Evolutionary conservation across 176 grass and related monocot genomes (phyloP).

Genomic region (Luzula sylvatica): DNA sequence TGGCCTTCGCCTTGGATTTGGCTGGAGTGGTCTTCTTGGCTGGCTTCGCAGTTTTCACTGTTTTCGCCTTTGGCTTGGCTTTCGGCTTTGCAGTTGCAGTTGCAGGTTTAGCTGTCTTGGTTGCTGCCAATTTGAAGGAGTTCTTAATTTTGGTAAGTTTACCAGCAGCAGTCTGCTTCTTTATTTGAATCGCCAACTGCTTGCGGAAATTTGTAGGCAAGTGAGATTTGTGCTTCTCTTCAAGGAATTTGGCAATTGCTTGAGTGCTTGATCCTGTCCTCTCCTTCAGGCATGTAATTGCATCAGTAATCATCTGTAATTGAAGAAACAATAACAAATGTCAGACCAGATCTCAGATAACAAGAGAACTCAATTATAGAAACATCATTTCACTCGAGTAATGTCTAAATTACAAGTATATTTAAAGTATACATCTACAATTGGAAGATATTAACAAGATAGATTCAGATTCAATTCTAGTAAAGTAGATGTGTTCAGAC

Average conservation of each 20-base stretch:
- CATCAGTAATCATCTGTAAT: constrained; percentile 65
- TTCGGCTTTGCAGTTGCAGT: constrained; percentile 22
- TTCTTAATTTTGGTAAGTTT: constrained; percentile 65
- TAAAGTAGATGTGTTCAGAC: too few relatives aligned
- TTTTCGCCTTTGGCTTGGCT: constrained; percentile 16
- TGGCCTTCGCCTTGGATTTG: constrained; percentile 26
- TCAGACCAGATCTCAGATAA: neutral
- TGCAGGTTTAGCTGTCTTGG: neutral
- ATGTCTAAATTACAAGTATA: too few relatives aligned
- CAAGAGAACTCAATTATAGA: too few relatives aligned
- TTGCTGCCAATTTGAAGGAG: constrained; percentile 55
- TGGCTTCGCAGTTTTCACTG: neutral
- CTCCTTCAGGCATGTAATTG: constrained; percentile 70
- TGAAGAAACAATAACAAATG: neutral
- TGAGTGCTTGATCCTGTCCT: constrained; percentile 63
- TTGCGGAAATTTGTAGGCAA: constrained; percentile 57
- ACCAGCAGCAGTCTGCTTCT: constrained; percentile 39
- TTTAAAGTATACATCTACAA: too few relatives aligned
- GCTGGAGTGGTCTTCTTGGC: neutral
- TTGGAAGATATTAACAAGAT: too few relatives aligned
- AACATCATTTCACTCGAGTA: too few relatives aligned
- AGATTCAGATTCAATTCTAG: too few relatives aligned
- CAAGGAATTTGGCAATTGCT: constrained; percentile 58
- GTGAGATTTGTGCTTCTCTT: constrained; percentile 48
- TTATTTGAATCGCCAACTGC: constrained; percentile 37